These are phyloP conservation scores for Epichloe glyceriae DNA, from an alignment of 2,329 filamentous ascomycete genomes.

Conservation along the genomic window DNA sequence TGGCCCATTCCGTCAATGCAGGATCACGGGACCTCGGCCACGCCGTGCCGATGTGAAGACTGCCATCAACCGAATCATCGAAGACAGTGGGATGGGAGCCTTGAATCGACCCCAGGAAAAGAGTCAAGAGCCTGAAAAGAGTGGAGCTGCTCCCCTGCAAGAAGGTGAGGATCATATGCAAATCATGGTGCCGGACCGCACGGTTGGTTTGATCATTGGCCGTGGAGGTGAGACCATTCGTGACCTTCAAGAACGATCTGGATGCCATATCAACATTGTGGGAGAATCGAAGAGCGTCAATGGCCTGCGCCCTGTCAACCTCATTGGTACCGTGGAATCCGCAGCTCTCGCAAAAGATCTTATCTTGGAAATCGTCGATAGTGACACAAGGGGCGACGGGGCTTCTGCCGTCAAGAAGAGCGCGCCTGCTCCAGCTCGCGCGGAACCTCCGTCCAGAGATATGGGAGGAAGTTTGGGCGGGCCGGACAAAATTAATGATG, in stretches of 20 bases:
- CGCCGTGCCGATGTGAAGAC: constrained; percentile 66
- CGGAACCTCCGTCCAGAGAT: constrained; percentile 20
- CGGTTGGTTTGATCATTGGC: constrained; percentile 87
- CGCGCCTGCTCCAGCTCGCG: constrained; percentile 14
- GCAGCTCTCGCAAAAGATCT: constrained; percentile 70
- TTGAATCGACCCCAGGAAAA: constrained; percentile 31
- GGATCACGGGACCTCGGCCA: constrained; percentile 62
- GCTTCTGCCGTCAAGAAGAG: constrained; percentile 19
- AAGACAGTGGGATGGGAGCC: constrained; percentile 51
- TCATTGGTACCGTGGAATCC: constrained; percentile 67
- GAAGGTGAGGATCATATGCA: constrained; percentile 79
- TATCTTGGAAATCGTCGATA: constrained; percentile 90
- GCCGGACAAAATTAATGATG: constrained; percentile 64
- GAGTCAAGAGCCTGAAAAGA: constrained; percentile 24
- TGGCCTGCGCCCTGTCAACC: constrained; percentile 76
- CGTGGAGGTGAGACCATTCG: constrained; percentile 86
- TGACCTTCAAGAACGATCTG: constrained; percentile 79
- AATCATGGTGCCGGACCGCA: constrained; percentile 90
- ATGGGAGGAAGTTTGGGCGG: constrained; percentile 19
- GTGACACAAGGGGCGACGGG: constrained; percentile 56
- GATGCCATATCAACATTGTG: constrained; percentile 93
- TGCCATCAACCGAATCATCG: constrained; percentile 78
- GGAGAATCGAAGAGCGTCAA: constrained; percentile 88
- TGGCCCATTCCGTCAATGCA: constrained; percentile 68
- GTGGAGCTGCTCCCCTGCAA: constrained; percentile 39